These are phyloP conservation scores for Aspergillus biplanus DNA, from an alignment of 495 filamentous ascomycete genomes.

Conservation along the genomic window DNA sequence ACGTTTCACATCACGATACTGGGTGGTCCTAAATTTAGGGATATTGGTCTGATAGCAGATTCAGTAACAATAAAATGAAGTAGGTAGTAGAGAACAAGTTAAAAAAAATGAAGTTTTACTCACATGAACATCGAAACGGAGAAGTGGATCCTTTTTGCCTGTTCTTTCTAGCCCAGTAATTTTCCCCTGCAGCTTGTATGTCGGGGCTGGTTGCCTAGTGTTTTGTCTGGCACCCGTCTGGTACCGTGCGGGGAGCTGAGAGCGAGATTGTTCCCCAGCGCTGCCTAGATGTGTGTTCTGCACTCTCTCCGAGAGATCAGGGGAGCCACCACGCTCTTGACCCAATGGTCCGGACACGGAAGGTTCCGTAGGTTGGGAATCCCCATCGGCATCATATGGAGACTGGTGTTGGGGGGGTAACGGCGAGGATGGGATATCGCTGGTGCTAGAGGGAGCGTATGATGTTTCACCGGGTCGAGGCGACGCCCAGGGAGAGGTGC, in stretches of 20 bases:
- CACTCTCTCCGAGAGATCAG: constrained; percentile 49
- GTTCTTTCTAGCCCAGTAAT: constrained; percentile 91
- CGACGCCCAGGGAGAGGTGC: constrained; percentile 79
- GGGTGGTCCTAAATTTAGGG: constrained; percentile 94
- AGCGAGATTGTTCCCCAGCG: constrained; percentile 45
- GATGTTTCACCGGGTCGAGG: constrained; percentile 64
- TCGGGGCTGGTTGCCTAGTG: constrained; percentile 54
- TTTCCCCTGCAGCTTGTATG: constrained; percentile 89
- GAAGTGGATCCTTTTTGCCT: constrained; percentile 91
- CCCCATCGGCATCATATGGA: constrained; percentile 41
- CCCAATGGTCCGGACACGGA: constrained; percentile 8
- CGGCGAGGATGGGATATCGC: constrained; percentile 62
- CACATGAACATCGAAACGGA: constrained; percentile 97
- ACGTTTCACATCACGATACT: constrained; percentile 94
- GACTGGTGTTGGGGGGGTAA: constrained; percentile 45
- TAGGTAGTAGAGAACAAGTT: neutral
- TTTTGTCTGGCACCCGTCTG: constrained; percentile 49
- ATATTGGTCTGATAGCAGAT: constrained; percentile 80
- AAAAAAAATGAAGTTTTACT: constrained; percentile 30
- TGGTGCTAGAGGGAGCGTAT: constrained; percentile 52
- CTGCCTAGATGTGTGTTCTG: constrained; percentile 49
- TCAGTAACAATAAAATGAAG: constrained; percentile 12
- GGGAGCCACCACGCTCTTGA: constrained; percentile 30
- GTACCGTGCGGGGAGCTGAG: constrained; percentile 52
- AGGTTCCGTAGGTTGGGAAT: constrained; percentile 31